Evolutionary conservation across 2,329 filamentous ascomycete species (phyloP).

Genomic region (Colletotrichum spinosum): DNA sequence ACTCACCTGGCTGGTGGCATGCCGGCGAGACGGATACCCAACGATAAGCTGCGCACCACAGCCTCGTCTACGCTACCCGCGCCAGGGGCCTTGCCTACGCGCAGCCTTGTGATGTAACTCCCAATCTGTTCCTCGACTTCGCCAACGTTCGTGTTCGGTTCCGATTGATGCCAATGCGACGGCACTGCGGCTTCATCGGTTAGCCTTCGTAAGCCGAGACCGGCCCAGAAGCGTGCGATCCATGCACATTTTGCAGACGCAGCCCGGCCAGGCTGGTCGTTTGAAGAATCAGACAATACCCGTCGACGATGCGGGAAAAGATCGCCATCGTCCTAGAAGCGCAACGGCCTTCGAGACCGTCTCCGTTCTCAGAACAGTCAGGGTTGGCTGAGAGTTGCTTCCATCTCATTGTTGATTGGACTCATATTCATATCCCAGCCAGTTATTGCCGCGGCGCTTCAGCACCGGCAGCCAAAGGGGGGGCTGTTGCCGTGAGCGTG

Average conservation of each 20-base stretch:
- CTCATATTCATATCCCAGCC: background rate
- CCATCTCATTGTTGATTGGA: slow-evolving; percentile 18
- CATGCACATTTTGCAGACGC: background rate
- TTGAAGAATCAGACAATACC: slow-evolving; percentile 10
- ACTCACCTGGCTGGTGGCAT: slow-evolving; percentile 1
- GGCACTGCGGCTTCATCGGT: slow-evolving; percentile 4
- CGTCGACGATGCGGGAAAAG: slow-evolving; percentile 9
- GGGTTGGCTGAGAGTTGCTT: slow-evolving; percentile 17
- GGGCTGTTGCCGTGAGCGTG: slow-evolving; percentile 8
- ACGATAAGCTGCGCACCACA: slow-evolving; percentile 7
- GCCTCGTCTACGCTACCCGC: slow-evolving; percentile 2
- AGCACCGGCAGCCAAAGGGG: slow-evolving; percentile 27
- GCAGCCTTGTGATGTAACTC: slow-evolving; percentile 6
- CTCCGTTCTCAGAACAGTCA: slow-evolving; percentile 6
- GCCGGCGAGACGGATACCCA: slow-evolving; percentile 31
- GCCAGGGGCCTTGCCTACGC: no score
- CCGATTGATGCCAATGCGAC: background rate
- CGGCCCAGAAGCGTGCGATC: slow-evolving; percentile 15
- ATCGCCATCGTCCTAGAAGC: slow-evolving; percentile 1
- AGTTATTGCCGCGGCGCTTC: slow-evolving; percentile 22
- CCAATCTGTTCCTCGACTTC: background rate
- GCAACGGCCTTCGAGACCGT: slow-evolving; percentile 14
- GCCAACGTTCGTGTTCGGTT: slow-evolving; percentile 15
- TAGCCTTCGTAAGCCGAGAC: slow-evolving; percentile 14
- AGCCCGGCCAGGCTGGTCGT: background rate